Base-by-base conservation (phyloP, 148 eudicot genomes). In the Rhododendron ferrugineum region DNA sequence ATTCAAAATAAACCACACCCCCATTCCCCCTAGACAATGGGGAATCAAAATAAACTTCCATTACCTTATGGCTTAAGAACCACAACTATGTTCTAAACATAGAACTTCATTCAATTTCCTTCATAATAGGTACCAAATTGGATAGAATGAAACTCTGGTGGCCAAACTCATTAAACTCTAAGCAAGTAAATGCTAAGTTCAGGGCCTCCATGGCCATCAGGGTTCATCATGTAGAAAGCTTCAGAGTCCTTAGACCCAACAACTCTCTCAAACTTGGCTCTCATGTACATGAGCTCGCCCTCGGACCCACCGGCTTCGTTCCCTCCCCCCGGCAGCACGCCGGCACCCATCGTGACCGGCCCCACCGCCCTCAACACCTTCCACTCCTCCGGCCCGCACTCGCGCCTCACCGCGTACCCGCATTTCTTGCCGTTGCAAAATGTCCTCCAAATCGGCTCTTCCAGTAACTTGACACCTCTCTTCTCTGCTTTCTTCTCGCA, bases 361-460 rank as follows among this genome's bases (percentile, higher is more conserved):
- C 92, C 96, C n/a, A 95, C 87, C 8, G 95, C 87, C 3, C 46
- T 84, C 30, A 95, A 37, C 64, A 95, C 90, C 83, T 85, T 89
- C 94, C 88, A 85, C 68, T 93, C 98, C 34, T 93, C 90, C 28
- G 88, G 86, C 87, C 92, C 93, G 58, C 92, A 89, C 0, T 93
- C 96, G 64, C 92, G 87, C 86, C 90, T 90, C 72, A 87, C 89
- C 7, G 95, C 95, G 70, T 91, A 95, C 83, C 98, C 98, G 72
- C 94, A 92, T 82, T 93, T 95, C 83, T 91, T 95, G 1, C 96
- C 98, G 76, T 95, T 95, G 64, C 98, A 95, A 85, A 90, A 95
- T 1, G 96, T 95, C 89, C 96, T 92, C 98, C 98, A 95, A 42
- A 93, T 87, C 0, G 95, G 94, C 93, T 93, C 96, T 6, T 95